Conservation (phyloP, 495 filamentous ascomycete species). For the Choiromyces venosus region DNA sequence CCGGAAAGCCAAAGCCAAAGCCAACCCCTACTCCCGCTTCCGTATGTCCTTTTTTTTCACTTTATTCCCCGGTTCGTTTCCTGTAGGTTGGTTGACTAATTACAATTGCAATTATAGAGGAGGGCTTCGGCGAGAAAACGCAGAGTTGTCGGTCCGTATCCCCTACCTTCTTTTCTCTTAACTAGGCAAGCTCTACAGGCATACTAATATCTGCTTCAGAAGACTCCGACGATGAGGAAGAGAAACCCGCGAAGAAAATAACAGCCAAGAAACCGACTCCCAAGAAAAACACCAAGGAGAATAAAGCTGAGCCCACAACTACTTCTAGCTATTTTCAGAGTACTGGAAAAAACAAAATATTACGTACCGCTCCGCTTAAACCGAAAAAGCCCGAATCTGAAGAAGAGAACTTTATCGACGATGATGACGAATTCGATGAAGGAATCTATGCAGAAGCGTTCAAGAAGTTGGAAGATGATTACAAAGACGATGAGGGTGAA, state of each 20-base stretch:
- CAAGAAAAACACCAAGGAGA: constrained; percentile 21
- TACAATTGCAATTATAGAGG: constrained; percentile 18
- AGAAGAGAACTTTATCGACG: constrained; percentile 36
- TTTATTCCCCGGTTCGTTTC: not conserved
- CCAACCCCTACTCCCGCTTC: constrained; percentile 16
- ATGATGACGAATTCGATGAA: constrained; percentile 36
- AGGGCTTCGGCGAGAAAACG: constrained; percentile 33
- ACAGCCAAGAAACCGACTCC: constrained; percentile 15
- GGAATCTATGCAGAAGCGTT: constrained; percentile 41
- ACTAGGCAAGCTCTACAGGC: not conserved
- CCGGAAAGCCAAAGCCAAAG: constrained; percentile 41
- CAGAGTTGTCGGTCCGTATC: constrained; percentile 38
- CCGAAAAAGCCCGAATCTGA: constrained; percentile 30
- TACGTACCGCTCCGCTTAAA: constrained; percentile 35
- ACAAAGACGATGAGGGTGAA: constrained; percentile 38
- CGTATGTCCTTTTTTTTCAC: constrained; percentile 25
- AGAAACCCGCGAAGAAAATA: constrained; percentile 30
- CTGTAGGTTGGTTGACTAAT: not conserved
- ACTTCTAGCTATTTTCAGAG: constrained; percentile 32
- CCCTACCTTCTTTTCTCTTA: not conserved
- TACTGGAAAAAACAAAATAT: constrained; percentile 38
- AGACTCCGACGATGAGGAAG: constrained; percentile 42
- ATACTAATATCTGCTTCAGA: constrained; percentile 3
- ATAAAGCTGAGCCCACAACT: constrained; percentile 33
- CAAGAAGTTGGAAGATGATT: constrained; percentile 40